Base-by-base conservation (phyloP, 495 filamentous ascomycete species). In the Talaromyces stipitatus region DNA sequence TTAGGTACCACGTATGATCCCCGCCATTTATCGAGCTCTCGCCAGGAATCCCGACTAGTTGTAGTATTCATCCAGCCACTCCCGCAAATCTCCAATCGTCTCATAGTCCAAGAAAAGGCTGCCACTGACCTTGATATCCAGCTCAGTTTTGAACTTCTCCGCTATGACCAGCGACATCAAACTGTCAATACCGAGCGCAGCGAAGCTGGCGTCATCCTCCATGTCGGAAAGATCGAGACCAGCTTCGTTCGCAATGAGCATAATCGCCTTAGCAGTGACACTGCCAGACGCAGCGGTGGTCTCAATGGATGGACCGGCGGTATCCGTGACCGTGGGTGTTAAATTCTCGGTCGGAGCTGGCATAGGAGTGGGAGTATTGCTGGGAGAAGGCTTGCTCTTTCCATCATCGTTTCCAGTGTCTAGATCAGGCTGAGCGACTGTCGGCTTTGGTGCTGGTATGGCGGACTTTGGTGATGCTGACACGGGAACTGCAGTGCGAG, bases 151-250 rank as follows among this genome's bases (percentile, higher is more conserved):
- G 45, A 69, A 69, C 50, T 71, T 72, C 41, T 71, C 65, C 3
- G 74, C 60, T 29, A 74, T 57, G 22, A 69, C 71, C 6, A 81
- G 64, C 0, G 64, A 69, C 61, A 80, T 59, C 8, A 79, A 66
- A 14, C 66, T 69, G 55, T 78, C 76, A 5, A 80, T 61, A 3
- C 77, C 76, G 32, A 78, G 38, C 27, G 69, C 66, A 7, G 66
- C 60, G 54, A 76, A 67, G 0, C 22, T 61, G 2, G 60, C 56
- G 22, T 70, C 62, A 45, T 70, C 62, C 2, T 61, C 62, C 33
- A 76, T 54, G 12, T 75, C 71, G 2, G 57, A 45, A 1, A 69
- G 9, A 6, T 61, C 62, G 26, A 78, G 36, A 2, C 61, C 72
- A 16, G 64, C 69, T 61, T 78, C 74, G 23, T 72, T 62, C 1